Evolutionary conservation across 495 filamentous ascomycete genomes (phyloP).

Genomic region (Daldinia childiae): DNA sequence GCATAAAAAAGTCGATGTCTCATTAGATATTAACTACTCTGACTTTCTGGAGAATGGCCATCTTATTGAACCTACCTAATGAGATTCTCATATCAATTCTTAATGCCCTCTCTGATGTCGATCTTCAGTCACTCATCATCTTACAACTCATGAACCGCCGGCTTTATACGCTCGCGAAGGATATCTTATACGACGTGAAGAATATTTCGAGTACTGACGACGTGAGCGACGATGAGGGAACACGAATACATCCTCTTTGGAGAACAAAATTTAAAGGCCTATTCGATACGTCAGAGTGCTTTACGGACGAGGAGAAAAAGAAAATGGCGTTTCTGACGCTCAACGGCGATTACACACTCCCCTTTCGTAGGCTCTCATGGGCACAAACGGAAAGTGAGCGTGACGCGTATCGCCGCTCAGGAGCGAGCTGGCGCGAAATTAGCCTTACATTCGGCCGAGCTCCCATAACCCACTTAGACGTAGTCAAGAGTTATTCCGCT

Average conservation of each 20-base stretch:
- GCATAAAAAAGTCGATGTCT: no score
- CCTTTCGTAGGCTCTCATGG: constrained; percentile 42
- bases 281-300: constrained; percentile 39
- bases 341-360: constrained; percentile 38
- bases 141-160: constrained; percentile 26
- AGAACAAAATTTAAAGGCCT: constrained; percentile 34
- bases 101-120: constrained; percentile 21
- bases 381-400: constrained; percentile 10
- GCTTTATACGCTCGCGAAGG: constrained; percentile 14
- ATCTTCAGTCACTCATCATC: constrained; percentile 32
- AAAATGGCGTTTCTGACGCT: constrained; percentile 27
- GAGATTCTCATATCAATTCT: constrained; percentile 37
- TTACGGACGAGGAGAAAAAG: constrained; percentile 26
- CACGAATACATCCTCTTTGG: constrained; percentile 31
- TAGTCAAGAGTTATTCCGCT: constrained; percentile 35
- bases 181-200: constrained; percentile 25
- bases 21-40: neutral
- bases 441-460: constrained; percentile 41
- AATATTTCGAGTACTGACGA: neutral
- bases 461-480: constrained; percentile 36
- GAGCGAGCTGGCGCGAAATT: constrained; percentile 40
- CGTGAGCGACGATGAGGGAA: neutral
- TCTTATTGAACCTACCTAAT: constrained; percentile 26
- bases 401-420: constrained; percentile 29
- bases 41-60: constrained; percentile 22